phyloP scores from a whole-genome alignment of 2,329 filamentous ascomycete genomes.

The Bipolaris bicolor region DNA sequence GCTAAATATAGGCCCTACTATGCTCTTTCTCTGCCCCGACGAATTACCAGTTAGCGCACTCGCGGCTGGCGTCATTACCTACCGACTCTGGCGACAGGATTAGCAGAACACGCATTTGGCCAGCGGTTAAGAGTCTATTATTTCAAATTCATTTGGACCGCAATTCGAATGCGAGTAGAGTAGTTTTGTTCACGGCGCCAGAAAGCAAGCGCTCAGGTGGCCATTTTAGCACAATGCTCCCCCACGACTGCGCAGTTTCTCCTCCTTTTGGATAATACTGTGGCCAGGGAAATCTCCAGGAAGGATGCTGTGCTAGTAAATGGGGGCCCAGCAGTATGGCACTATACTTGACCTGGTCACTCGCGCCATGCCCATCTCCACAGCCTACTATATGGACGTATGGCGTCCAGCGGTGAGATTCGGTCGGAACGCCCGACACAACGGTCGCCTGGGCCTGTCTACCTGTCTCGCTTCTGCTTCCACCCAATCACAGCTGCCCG shows the following conservation, averaged over 20 bases:
- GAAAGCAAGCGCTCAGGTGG: constrained; percentile 16
- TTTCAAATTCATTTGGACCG: too few relatives aligned
- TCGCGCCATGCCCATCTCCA: constrained; percentile 16
- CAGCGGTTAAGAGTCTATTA: constrained; percentile 14
- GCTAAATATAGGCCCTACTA: constrained; percentile 36
- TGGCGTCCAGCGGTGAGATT: constrained; percentile 32
- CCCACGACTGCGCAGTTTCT: not conserved
- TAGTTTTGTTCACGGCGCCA: constrained; percentile 6
- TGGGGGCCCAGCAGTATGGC: constrained; percentile 14
- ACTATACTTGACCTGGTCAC: constrained; percentile 24
- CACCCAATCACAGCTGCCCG: constrained; percentile 24
- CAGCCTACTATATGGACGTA: constrained; percentile 9
- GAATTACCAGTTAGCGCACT: constrained; percentile 8
- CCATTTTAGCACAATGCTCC: constrained; percentile 20
- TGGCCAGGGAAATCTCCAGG: constrained; percentile 9
- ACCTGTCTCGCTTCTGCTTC: constrained; percentile 9
- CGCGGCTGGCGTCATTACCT: constrained; percentile 2
- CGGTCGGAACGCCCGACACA: constrained; percentile 22
- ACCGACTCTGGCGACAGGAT: constrained; percentile 19
- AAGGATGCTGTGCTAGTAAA: constrained; percentile 3
- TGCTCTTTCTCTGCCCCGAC: constrained; percentile 4
- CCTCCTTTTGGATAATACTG: constrained; percentile 9
- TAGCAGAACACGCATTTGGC: constrained; percentile 17
- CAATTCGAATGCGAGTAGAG: constrained; percentile 6
- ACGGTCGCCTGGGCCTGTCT: constrained; percentile 23